Evolutionary conservation across 257 asterid species (phyloP), one percentile per base, ranked within the genome.

Genomic region (Coffea eugenioides): DNA sequence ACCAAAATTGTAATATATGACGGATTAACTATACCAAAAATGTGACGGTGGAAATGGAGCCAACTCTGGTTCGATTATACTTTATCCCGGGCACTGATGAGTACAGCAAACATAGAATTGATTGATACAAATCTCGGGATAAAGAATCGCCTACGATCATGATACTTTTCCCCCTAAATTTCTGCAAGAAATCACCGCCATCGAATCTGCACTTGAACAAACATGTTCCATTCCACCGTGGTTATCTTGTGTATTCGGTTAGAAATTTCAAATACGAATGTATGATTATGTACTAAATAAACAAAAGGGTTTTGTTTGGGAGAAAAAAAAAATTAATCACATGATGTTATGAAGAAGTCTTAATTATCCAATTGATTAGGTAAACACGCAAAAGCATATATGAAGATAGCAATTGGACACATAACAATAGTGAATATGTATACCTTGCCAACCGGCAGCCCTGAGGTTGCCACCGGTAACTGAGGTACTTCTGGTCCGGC

Each of bases 81-180:
- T 31, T 83, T 75, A 81, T 77, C n/a, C 72, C 86, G 0, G 91
- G 90, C 54, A 79, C 82, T 46, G 96, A 75, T 27, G 90, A 49
- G 87, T 91, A 84, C 36, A 92, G 87, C 86, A 92, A 79, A 82
- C 97, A 92, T 2, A 90, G 15, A 5, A 89, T 75, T 13, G 97
- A 92, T 77, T 83, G 84, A 89, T 92, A 92, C 8, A 86, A 92
- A 76, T 92, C 90, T 39, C 93, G 81, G 52, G 96, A 91, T 8
- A 92, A 82, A 25, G 97, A 92, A 82, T 92, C 97, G 21, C 97
- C 97, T 71, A 91, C 93, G 79, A 92, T 87, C 94, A 92, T 88
- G 52, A 92, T 87, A 71, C 89, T 86, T 75, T 91, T 88, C 45
- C 92, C 96, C 83, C 75, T 81, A 43, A 77, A 83, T 80, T 39